Evolutionary conservation across 164 flowering plant species (phyloP), one percentile per base, ranked within the genome.

Genomic region (Cinnamomum micranthum): DNA sequence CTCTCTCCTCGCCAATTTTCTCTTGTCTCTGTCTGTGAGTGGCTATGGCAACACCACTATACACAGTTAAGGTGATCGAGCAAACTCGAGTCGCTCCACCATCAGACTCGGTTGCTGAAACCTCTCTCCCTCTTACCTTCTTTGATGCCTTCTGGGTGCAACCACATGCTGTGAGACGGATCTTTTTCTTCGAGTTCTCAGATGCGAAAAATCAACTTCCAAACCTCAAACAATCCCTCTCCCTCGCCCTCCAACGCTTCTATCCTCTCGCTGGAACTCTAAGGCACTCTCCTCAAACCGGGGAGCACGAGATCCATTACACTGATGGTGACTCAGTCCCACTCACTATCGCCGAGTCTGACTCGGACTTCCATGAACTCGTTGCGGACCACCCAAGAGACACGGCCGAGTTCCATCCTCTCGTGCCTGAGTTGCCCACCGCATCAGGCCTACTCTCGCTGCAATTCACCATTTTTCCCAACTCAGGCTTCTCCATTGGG

Each of bases 201-300:
- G 41, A 62, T 6, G 67, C 84, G 80, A 22, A 64, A 52, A 66
- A 72, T 7, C 23, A 76, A 27, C 69, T 84, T 68, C 87, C 88
- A 62, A 24, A 10, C 1, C 74, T 86, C 58, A 82, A 77, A 64
- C 55, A 67, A 31, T 82, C 89, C 0, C 86, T 87, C 52, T 74
- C 83, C 59, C 80, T 82, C 66, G 35, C 87, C 24, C 89, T 88
- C 74, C 72, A 60, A 17, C 82, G 74, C 67, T 85, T 82, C 62
- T 82, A 68, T 35, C 73, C 85, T 80, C 4, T 84, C 19, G 78
- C 84, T 12, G 84, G 82, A 9, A 77, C 77, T 17, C 71, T 85
- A 20, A 50, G 77, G 0, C 63, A 55, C 27, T 81, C 84, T 2
- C 78, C 79, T 1, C 68, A 73, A 9, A 76, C 77, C 50, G 60